Percentiles rank a stretch among this genome's conserved stretches.
These are phyloP conservation scores for Rehmannia glutinosa DNA, from an alignment of 257 asterid genomes.

Conservation along the genomic window DNA sequence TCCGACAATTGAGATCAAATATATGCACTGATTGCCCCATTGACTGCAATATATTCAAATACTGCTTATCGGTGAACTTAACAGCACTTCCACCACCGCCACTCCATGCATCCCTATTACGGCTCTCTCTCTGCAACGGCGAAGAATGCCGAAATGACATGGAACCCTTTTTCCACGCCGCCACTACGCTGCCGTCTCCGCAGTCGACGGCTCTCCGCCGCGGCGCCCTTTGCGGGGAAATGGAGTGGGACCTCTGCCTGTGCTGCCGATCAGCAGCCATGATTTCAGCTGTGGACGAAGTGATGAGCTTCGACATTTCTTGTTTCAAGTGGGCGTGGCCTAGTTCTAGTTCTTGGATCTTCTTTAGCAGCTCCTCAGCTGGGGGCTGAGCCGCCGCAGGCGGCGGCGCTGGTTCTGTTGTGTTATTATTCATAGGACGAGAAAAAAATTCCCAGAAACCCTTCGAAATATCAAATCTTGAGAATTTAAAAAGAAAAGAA, in stretches of 20 bases:
- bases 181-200: slow-evolving; percentile 27
- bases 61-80: slow-evolving; percentile 69
- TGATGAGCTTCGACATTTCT: slow-evolving; percentile 64
- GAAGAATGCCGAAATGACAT: slow-evolving; percentile 64
- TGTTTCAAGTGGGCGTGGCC: slow-evolving; percentile 79
- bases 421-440: slow-evolving; percentile 34
- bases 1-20: slow-evolving; percentile 49
- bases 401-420: slow-evolving; percentile 25
- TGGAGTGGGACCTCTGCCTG: slow-evolving; percentile 71
- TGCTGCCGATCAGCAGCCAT: slow-evolving; percentile 31
- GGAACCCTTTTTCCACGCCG: slow-evolving; percentile 50
- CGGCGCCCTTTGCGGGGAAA: slow-evolving; percentile 69
- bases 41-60: slow-evolving; percentile 82
- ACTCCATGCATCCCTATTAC: slow-evolving; percentile 20
- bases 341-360: slow-evolving; percentile 74
- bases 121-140: slow-evolving; percentile 77
- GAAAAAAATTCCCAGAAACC: slow-evolving; percentile 8
- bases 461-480: background rate
- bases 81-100: slow-evolving; percentile 29
- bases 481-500: no score
- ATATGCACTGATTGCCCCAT: slow-evolving; percentile 88
- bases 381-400: slow-evolving; percentile 35
- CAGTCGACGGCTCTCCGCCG: slow-evolving; percentile 30
- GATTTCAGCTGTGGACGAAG: slow-evolving; percentile 34
- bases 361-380: slow-evolving; percentile 81